Base-by-base conservation (phyloP, 2,329 filamentous ascomycete genomes). In the Cyanodermella asteris region DNA sequence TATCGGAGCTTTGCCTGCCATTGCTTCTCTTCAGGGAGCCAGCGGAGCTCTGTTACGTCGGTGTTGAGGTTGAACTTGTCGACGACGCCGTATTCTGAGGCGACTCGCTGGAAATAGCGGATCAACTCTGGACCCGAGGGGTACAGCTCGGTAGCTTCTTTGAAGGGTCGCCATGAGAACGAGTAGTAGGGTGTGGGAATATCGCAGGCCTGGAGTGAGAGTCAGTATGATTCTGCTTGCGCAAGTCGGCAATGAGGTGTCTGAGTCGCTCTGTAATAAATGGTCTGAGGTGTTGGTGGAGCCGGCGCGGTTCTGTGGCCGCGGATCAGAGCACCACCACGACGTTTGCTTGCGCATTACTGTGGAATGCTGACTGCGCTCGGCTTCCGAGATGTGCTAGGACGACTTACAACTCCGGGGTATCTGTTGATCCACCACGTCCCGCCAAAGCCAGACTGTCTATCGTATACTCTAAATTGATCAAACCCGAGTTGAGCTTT, bases 391-490 rank as follows among this genome's bases (percentile, higher is more conserved):
- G 20, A 2, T 2, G 3, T n/a, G 7, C 12, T 14, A 19, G 12
- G 20, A 3, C 9, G n/a, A 15, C n/a, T 5, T 17, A 62, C 61
- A 27, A 49, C 45, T 41, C 60, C 60, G 7, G 62, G 67, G 41
- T 73, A 73, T 16, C 54, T 49, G 39, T 72, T 73, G 22, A 57
- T 56, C 43, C 55, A 57, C 69, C 69, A 74, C 2, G 67, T 72
- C 6, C 69, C 69, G 16, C 68, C 68, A 21, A 71, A 50, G 3
- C 56, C 55, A 4, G 50, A 45, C 31, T 64, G 50, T 8, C 60
- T 51, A 13, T 73, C 69, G 30, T 71, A 72, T 37, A 73, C 55
- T 15, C 51, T 49, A 35, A 72, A 56, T 31, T 70, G 63, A 31
- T 59, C 56, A 27, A 65, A 64, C 16, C 54, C 56, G 20, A 71